Evolutionary conservation across 2,329 filamentous ascomycete genomes (phyloP).

Genomic region (Pseudophaeomoniella oleicola): DNA sequence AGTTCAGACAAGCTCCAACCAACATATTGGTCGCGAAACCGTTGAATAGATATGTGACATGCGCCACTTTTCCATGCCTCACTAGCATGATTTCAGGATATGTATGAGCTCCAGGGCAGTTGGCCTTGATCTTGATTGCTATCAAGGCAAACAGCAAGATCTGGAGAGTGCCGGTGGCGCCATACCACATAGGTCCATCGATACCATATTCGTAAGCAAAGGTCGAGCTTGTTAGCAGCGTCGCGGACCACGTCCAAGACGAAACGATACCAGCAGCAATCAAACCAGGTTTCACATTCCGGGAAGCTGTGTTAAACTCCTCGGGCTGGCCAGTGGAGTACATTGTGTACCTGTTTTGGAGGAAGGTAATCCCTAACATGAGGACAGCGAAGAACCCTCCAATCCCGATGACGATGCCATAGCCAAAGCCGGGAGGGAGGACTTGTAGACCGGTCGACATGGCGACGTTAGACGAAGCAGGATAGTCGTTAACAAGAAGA

Average conservation of each 20-base stretch:
- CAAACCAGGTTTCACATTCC: constrained; percentile 12
- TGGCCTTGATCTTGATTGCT: constrained; percentile 26
- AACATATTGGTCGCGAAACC: constrained; percentile 27
- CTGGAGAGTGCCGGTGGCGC: constrained; percentile 23
- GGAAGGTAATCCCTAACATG: constrained; percentile 8
- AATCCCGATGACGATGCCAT: constrained; percentile 36
- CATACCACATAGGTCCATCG: constrained; percentile 28
- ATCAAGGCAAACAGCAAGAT: constrained; percentile 27
- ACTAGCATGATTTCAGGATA: constrained; percentile 27
- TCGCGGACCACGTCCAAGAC: constrained; percentile 15
- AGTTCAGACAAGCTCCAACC: constrained; percentile 23
- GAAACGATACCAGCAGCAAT: constrained; percentile 12
- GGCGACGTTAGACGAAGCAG: background rate
- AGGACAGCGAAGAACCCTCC: constrained; percentile 8
- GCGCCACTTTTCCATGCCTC: constrained; percentile 22
- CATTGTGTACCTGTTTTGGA: constrained; percentile 10
- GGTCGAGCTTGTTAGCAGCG: constrained; percentile 16
- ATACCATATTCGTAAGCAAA: constrained; percentile 23
- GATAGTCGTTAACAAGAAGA: background rate
- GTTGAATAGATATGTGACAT: constrained; percentile 25
- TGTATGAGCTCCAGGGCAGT: constrained; percentile 26
- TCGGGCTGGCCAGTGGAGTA: constrained; percentile 9
- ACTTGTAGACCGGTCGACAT: constrained; percentile 1
- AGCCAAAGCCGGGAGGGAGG: constrained; percentile 25
- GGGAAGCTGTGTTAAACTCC: constrained; percentile 10